These are phyloP conservation scores for Saturnispora saitoi DNA, from an alignment of 805 yeast genomes.

Conservation along the genomic window DNA sequence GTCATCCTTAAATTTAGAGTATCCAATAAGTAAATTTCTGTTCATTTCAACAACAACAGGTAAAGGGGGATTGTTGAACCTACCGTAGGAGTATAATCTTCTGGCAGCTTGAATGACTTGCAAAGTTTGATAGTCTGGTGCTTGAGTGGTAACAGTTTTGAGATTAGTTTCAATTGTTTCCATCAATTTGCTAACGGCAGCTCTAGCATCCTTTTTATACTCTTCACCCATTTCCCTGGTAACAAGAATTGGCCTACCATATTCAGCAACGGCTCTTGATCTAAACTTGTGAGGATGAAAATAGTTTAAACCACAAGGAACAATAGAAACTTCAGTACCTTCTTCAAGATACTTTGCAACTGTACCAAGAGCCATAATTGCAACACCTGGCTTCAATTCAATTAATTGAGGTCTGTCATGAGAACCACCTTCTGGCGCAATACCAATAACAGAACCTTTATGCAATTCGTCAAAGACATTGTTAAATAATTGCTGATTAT, in stretches of 20 bases:
- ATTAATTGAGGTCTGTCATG: conserved; percentile 88
- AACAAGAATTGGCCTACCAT: conserved; percentile 77
- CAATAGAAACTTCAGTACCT: conserved; percentile 61
- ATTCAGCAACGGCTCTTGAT: conserved; percentile 90
- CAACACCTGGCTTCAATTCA: conserved; percentile 95
- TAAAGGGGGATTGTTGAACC: conserved; percentile 47
- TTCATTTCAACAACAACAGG: conserved; percentile 86
- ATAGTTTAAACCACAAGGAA: conserved; percentile 96
- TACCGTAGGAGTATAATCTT: conserved; percentile 61
- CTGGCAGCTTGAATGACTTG: conserved; percentile 91
- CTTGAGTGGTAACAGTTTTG: conserved; percentile 74
- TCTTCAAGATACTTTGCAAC: conserved; percentile 52
- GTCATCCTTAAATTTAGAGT: conserved; percentile 62
- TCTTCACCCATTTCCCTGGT: conserved; percentile 48
- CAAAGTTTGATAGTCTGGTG: conserved; percentile 81
- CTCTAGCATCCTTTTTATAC: conserved; percentile 58
- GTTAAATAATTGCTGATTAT: conserved; percentile 73
- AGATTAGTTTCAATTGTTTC: conserved; percentile 59
- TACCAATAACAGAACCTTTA: conserved; percentile 72
- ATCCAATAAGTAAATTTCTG: conserved; percentile 76
- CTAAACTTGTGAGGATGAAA: conserved; percentile 94
- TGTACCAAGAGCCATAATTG: conserved; percentile 95
- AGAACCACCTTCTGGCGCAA: conserved; percentile 99
- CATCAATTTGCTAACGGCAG: conserved; percentile 61
- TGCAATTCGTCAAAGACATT: conserved; percentile 70